These are phyloP conservation scores for Globisporangium irregulare DNA, from an alignment of 352 stramenopile genomes.

Conservation along the genomic window DNA sequence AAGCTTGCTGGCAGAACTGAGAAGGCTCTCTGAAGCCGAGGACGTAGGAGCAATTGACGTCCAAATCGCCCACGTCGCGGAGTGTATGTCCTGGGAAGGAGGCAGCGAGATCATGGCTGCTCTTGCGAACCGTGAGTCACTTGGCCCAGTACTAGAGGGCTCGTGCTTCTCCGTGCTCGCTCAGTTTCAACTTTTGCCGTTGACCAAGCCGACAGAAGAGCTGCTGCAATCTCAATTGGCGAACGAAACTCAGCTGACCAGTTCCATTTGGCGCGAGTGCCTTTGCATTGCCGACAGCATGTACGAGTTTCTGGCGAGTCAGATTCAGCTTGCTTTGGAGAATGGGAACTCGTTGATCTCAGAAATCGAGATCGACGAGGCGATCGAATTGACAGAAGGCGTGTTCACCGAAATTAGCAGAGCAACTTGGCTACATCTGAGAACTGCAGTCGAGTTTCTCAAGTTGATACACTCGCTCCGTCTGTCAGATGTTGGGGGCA, in stretches of 20 bases:
- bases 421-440: slow-evolving; percentile 25
- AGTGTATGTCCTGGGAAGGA: slow-evolving; percentile 23
- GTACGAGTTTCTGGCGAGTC: slow-evolving; percentile 15
- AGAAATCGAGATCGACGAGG: slow-evolving; percentile 38
- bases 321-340: slow-evolving; percentile 18
- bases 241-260: slow-evolving; percentile 22
- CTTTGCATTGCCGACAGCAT: slow-evolving; percentile 15
- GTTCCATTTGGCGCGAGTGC: slow-evolving; percentile 10
- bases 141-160: slow-evolving; percentile 20
- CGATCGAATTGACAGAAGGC: slow-evolving; percentile 28
- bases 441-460: slow-evolving; percentile 22
- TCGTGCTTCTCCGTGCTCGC: slow-evolving; percentile 33
- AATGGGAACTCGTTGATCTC: slow-evolving; percentile 36
- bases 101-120: slow-evolving; percentile 12
- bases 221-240: slow-evolving; percentile 22
- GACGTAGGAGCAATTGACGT: slow-evolving; percentile 22
- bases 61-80: slow-evolving; percentile 17
- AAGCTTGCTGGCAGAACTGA: slow-evolving; percentile 22
- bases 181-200: slow-evolving; percentile 26
- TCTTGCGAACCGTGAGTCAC: slow-evolving; percentile 18
- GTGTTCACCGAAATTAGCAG: slow-evolving; percentile 26
- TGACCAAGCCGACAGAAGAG: slow-evolving; percentile 8
- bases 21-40: slow-evolving; percentile 19
- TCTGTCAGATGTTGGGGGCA: neutral
- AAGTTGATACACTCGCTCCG: slow-evolving; percentile 8